Percentiles rank a stretch among this genome's conserved stretches.
Evolutionary conservation across 805 yeast species (phyloP).

Genomic region (Suhomyces xylopsoci): DNA sequence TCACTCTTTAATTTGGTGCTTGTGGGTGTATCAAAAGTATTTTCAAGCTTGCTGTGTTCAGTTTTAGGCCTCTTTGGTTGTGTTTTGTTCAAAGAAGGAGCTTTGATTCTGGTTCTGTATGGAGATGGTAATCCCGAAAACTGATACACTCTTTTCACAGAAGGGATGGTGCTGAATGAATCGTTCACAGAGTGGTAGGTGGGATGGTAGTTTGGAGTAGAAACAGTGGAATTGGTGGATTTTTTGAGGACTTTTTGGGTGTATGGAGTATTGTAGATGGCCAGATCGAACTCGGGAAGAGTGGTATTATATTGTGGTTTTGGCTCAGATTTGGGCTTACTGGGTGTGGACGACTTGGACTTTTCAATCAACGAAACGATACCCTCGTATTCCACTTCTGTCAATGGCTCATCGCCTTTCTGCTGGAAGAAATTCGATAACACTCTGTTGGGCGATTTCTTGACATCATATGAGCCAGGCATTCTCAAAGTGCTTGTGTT

Average conservation of each 20-base stretch:
- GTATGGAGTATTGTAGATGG: conserved; percentile 22
- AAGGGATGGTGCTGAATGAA: conserved; percentile 21
- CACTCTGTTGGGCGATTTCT: conserved; percentile 46
- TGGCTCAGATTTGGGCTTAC: background rate
- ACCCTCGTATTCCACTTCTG: conserved; percentile 79
- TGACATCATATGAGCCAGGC: conserved; percentile 8
- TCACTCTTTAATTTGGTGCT: conserved; percentile 8
- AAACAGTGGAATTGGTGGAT: conserved; percentile 17
- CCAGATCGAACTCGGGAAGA: conserved; percentile 1
- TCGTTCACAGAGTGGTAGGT: conserved; percentile 32
- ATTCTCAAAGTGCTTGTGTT: conserved; percentile 6
- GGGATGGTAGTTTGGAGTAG: conserved; percentile 39
- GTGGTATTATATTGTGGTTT: background rate
- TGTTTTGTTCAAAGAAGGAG: conserved; percentile 18
- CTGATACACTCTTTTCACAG: conserved; percentile 43
- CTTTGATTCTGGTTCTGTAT: conserved; percentile 37
- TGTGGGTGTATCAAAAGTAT: background rate
- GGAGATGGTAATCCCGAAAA: conserved; percentile 47
- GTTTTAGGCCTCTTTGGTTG: background rate
- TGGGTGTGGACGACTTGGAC: conserved; percentile 1
- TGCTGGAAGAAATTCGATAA: conserved; percentile 66
- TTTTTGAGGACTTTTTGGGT: conserved; percentile 29
- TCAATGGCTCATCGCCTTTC: conserved; percentile 73
- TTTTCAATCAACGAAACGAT: conserved; percentile 54
- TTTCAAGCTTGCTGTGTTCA: background rate